Base-by-base conservation (phyloP, 768 basidiomycete species). In the Xanthoconium purpureum region DNA sequence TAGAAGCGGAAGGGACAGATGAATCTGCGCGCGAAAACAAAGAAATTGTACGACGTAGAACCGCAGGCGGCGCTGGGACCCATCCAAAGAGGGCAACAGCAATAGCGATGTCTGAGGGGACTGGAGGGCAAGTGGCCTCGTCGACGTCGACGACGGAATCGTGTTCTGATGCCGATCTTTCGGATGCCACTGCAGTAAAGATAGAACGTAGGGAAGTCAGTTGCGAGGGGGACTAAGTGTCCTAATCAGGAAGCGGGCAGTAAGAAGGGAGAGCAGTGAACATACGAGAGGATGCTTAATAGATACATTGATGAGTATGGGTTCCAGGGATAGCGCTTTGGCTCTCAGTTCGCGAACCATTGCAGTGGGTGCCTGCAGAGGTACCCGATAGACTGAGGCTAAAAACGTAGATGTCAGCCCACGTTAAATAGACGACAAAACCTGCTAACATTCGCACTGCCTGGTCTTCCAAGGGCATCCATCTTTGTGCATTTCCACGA, bases 391-490 rank as follows among this genome's bases (percentile, higher is more conserved):
- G 51, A 92, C 84, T 0, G 85, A 84, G 44, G 80, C 89, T 79
- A 55, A 35, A 40, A 29, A 36, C 8, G 29, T 37, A 40, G 37
- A 58, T 28, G 40, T 60, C 7, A 63, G 37, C 50, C 24, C n/a
- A 5, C 46, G 13, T 29, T 4, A 18, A 40, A 14, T 50, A 8
- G 38, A 55, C 15, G 15, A 43, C 3, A 57, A 32, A 50, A 36
- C 42, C 33, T 36, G 69, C 83, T 58, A 64, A 93, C 91, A 74
- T 69, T 91, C 88, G 61, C 91, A 92, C 67, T 93, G 91, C 54
- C 83, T 80, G 48, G 79, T 75, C 68, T 82, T 89, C 91, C 91
- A 94, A 3, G 91, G 91, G 65, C 91, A 94, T 0, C 88, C 88
- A 44, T 84, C 78, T 69, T 91, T 91, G 67, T 94, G 91, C 65